Conservation (phyloP, 78 protist genomes). For the Guillardia theta region DNA sequence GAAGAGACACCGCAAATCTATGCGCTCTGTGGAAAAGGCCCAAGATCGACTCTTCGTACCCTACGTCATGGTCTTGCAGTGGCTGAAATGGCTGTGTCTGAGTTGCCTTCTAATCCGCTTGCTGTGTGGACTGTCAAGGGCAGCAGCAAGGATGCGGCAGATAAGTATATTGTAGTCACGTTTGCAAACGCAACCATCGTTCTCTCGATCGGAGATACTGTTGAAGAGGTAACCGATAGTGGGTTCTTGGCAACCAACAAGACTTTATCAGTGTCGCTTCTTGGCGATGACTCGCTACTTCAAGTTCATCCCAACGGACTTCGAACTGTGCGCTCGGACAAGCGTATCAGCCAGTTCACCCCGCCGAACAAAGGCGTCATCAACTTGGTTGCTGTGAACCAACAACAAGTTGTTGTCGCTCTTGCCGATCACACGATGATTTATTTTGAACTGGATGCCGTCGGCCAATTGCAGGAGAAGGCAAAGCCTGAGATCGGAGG, state of each 20-base stretch:
- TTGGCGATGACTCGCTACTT: conserved; percentile 79
- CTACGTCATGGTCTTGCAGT: conserved; percentile 89
- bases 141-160: conserved; percentile 45
- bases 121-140: conserved; percentile 74
- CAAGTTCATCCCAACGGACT: conserved; percentile 73
- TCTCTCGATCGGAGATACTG: conserved; percentile 84
- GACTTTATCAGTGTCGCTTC: conserved; percentile 65
- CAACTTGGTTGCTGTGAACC: conserved; percentile 25
- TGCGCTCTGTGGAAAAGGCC: conserved; percentile 76
- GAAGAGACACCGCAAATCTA: conserved; percentile 78
- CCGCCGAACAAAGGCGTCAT: conserved; percentile 67
- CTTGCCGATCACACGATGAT: conserved; percentile 83
- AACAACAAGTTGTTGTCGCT: conserved; percentile 72
- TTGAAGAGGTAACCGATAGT: conserved; percentile 81
- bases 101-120: conserved; percentile 75
- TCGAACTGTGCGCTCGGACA: conserved; percentile 79
- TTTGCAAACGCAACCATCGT: conserved; percentile 86
- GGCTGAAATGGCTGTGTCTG: conserved; percentile 64
- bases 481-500: conserved; percentile 65
- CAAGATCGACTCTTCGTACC: conserved; percentile 75
- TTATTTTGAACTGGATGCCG: conserved; percentile 92
- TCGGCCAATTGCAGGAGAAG: conserved; percentile 73
- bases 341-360: conserved; percentile 84
- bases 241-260: conserved; percentile 77
- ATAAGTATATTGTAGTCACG: conserved; percentile 83